phyloP scores from a whole-genome alignment of 805 yeast species.

The Sugiyamaella boreocaroliniensis region DNA sequence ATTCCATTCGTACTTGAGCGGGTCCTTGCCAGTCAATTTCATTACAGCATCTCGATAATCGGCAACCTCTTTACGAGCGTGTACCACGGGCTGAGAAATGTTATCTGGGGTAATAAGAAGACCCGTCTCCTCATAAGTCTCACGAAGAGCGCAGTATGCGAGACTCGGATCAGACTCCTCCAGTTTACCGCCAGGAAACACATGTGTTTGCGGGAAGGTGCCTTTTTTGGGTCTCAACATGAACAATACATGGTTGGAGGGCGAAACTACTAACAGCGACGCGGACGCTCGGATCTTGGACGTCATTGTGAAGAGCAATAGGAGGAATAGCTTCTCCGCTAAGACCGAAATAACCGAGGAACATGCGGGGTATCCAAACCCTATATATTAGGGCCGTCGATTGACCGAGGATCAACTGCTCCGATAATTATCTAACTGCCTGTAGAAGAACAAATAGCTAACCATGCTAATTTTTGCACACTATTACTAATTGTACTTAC shows the following conservation, averaged over 20 bases:
- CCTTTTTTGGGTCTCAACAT: constrained; percentile 27
- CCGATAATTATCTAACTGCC: background rate
- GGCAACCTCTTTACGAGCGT: constrained; percentile 4
- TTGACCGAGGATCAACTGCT: background rate
- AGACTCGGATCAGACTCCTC: constrained; percentile 23
- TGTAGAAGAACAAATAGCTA: too few species aligned
- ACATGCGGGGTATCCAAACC: background rate
- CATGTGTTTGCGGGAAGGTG: constrained; percentile 25
- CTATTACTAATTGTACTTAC: background rate
- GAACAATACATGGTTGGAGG: constrained; percentile 21
- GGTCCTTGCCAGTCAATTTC: constrained; percentile 7
- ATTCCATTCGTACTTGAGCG: constrained; percentile 8
- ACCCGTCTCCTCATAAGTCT: constrained; percentile 31
- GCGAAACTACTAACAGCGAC: constrained; percentile 21
- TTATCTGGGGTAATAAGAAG: constrained; percentile 21
- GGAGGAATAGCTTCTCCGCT: background rate
- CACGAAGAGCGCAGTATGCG: constrained; percentile 27
- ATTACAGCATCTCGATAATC: constrained; percentile 9
- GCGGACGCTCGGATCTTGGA: constrained; percentile 18
- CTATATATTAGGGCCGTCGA: background rate
- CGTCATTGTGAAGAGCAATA: background rate
- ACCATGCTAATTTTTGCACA: background rate
- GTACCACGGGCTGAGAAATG: constrained; percentile 5
- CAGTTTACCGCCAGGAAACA: constrained; percentile 30
- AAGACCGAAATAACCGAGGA: background rate